Conservation (phyloP, 352 stramenopile genomes). For the Pythium apleroticum region DNA sequence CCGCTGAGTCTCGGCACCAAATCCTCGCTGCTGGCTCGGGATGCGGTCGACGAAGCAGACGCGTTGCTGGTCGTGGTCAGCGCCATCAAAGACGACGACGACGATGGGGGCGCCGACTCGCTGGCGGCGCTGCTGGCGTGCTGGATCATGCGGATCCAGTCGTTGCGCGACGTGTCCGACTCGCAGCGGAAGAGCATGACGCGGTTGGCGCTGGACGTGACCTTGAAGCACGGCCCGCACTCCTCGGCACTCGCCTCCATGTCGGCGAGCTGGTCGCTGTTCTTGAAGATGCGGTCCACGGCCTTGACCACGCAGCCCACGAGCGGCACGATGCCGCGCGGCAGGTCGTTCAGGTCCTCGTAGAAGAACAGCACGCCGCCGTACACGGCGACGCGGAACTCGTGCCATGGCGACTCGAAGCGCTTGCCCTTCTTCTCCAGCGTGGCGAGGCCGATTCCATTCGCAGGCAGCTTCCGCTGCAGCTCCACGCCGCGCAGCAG, state of each 20-base stretch:
- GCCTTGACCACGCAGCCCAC: slow-evolving; percentile 32
- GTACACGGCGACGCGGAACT: slow-evolving; percentile 35
- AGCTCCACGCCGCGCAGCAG: slow-evolving; percentile 32
- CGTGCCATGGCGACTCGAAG: slow-evolving; percentile 41
- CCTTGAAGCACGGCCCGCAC: slow-evolving; percentile 44
- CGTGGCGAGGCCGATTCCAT: slow-evolving; percentile 6
- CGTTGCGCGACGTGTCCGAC: slow-evolving; percentile 14
- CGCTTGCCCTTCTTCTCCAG: slow-evolving; percentile 43
- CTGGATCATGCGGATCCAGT: slow-evolving; percentile 31
- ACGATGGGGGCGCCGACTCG: too few relatives aligned
- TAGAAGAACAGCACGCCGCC: slow-evolving; percentile 41
- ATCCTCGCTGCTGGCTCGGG: slow-evolving; percentile 19
- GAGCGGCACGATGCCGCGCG: slow-evolving; percentile 36
- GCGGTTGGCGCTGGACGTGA: slow-evolving; percentile 37
- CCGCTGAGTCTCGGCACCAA: slow-evolving; percentile 16
- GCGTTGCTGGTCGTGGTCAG: not conserved
- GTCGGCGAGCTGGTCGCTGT: slow-evolving; percentile 23
- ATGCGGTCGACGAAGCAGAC: slow-evolving; percentile 16
- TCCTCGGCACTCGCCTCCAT: slow-evolving; percentile 29
- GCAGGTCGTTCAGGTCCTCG: slow-evolving; percentile 31
- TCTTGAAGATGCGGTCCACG: slow-evolving; percentile 45
- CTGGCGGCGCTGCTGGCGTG: not conserved
- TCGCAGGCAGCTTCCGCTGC: slow-evolving; percentile 12
- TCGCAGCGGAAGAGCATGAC: slow-evolving; percentile 40
- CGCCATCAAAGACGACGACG: not conserved